phyloP scores from a whole-genome alignment of 2,329 filamentous ascomycete species.

The Calonectria pteridis region DNA sequence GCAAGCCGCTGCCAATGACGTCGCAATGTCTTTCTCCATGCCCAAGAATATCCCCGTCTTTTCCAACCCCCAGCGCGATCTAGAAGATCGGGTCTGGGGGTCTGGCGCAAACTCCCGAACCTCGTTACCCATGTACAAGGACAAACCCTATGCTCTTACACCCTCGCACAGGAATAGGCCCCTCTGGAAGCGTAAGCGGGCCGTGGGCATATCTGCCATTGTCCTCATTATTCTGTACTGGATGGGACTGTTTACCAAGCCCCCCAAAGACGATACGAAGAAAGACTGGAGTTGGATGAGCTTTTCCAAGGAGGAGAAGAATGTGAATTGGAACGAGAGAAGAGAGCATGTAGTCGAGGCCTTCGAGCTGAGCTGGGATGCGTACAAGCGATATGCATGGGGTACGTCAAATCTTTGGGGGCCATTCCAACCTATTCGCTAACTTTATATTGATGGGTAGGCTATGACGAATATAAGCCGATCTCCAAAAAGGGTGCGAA shows the following conservation, averaged over 20 bases:
- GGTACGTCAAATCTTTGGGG: constrained; percentile 67
- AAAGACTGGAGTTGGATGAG: constrained; percentile 71
- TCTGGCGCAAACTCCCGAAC: constrained; percentile 54
- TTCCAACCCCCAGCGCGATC: constrained; percentile 71
- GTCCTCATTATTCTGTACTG: constrained; percentile 76
- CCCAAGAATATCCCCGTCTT: constrained; percentile 80
- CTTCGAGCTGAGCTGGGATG: constrained; percentile 92
- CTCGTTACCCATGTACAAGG: constrained; percentile 93
- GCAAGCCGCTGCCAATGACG: constrained; percentile 62
- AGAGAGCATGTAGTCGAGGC: constrained; percentile 88
- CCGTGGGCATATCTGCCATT: constrained; percentile 65
- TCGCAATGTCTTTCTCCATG: constrained; percentile 74
- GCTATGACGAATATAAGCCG: constrained; percentile 89
- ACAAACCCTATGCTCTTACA: constrained; percentile 88
- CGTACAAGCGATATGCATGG: constrained; percentile 94
- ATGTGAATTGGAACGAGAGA: constrained; percentile 80
- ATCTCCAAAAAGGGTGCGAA: constrained; percentile 81
- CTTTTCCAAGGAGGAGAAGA: constrained; percentile 59
- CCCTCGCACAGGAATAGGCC: constrained; percentile 68
- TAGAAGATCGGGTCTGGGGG: constrained; percentile 77
- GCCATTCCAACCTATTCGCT: constrained; percentile 37
- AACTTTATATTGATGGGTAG: constrained; percentile 53
- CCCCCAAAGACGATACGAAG: constrained; percentile 49
- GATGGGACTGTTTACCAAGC: constrained; percentile 69
- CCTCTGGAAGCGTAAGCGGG: constrained; percentile 74